Percentiles rank a stretch among this genome's conserved stretches.
These are phyloP conservation scores for Chrysoporthe puriensis DNA, from an alignment of 2,329 filamentous ascomycete genomes.

Conservation along the genomic window DNA sequence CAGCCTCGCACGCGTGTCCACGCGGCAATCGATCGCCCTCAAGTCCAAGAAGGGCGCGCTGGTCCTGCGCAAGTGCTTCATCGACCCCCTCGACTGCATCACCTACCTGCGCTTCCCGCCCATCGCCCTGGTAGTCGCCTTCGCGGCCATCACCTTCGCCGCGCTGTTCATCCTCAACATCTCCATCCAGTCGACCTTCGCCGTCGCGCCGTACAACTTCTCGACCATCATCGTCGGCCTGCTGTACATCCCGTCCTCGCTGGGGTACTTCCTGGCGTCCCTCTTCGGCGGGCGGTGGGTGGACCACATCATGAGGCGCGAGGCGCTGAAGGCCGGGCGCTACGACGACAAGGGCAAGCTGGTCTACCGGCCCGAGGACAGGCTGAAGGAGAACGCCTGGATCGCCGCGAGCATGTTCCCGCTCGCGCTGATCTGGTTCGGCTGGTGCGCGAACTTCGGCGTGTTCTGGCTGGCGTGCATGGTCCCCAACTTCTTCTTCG, in stretches of 20 bases:
- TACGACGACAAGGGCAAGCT: constrained; percentile 69
- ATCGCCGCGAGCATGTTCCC: constrained; percentile 72
- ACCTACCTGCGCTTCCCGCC: constrained; percentile 74
- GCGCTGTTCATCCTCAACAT: constrained; percentile 79
- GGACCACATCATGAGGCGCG: constrained; percentile 78
- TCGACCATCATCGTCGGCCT: constrained; percentile 70
- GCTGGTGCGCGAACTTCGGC: constrained; percentile 67
- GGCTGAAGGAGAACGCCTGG: constrained; percentile 83
- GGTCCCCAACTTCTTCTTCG: constrained; percentile 74
- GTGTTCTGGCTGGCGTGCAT: constrained; percentile 49
- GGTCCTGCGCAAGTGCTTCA: constrained; percentile 61
- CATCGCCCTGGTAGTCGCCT: constrained; percentile 73
- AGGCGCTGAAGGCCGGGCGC: constrained; percentile 70
- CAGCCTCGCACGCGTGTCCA: constrained; percentile 56
- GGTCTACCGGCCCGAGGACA: constrained; percentile 75
- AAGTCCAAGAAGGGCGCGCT: constrained; percentile 58
- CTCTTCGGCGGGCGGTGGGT: constrained; percentile 77
- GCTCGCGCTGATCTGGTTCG: constrained; percentile 69
- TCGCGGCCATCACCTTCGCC: constrained; percentile 75
- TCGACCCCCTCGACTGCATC: constrained; percentile 75
- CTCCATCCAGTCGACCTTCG: constrained; percentile 72
- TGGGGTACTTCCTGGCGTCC: constrained; percentile 73
- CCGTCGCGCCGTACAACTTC: constrained; percentile 68
- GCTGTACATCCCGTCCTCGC: constrained; percentile 74
- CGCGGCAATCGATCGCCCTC: constrained; percentile 62